Base-by-base conservation (phyloP, 306 rosid genomes). In the Pterocarpus santalinus region DNA sequence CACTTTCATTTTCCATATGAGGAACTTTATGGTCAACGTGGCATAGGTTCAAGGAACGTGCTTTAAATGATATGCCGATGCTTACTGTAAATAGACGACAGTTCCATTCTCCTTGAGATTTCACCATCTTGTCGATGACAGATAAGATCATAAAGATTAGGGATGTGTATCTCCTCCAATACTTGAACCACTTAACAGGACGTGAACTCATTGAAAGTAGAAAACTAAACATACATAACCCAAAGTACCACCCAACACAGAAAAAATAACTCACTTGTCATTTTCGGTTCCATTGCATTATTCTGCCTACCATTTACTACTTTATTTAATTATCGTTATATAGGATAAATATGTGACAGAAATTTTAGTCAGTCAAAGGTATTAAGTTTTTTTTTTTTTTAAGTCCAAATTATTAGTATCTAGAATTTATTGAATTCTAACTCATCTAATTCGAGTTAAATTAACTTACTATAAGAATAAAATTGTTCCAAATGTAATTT, bases 41-140 rank as follows among this genome's bases (percentile, higher is more conserved):
- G 70, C 85, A 71, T 35, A 55, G 49, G 80, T 57, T 75, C 83
- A 52, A 53, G 61, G 33, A 79, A 66, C 56, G 44, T 64, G 67
- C 77, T 58, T 66, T 78, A 35, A 84, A 73, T 77, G 73, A 77
- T 66, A 32, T 63, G 69, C 28, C 55, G 56, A 68, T 17, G 64
- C 80, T 7, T 72, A 38, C 82, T 65, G 72, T 67, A 79, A 16
- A 17, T 87, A 49, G 75, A 68, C 49, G 69, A 63, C 41, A 78
- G 63, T 81, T 2, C 5, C 74, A 57, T 36, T 60, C 73, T 43
- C 13, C 68, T 39, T 46, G 22, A 6, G 2, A 38, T 13, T 43
- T 15, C 73, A 17, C 2, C 73, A 30, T 73, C 62, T 7, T 62
- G 12, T 65, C 43, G 12, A 67, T 81, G 70, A 73, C 61, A 65